phyloP scores from a whole-genome alignment of 352 stramenopile species.

The Phytophthora multivora region DNA sequence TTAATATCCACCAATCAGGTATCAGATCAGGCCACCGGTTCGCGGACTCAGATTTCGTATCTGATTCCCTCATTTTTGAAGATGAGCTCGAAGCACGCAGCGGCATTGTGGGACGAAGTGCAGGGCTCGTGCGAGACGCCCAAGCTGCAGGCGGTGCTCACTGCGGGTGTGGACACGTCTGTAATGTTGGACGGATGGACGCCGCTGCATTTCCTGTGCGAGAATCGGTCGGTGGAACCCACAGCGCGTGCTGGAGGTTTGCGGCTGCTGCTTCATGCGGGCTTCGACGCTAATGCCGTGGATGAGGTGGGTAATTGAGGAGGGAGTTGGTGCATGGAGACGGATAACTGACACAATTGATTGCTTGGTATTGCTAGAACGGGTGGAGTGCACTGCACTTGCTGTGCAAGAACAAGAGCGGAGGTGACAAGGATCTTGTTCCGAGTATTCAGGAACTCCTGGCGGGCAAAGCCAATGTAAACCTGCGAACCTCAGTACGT shows the following conservation, averaged over 20 bases:
- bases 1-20: constrained; percentile 8
- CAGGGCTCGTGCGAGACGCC: constrained; percentile 55
- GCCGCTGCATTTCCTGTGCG: constrained; percentile 74
- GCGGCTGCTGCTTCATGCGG: constrained; percentile 37
- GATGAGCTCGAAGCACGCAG: constrained; percentile 39
- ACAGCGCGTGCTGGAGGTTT: constrained; percentile 44
- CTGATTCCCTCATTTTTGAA: constrained; percentile 20
- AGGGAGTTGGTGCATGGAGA: neutral
- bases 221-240: constrained; percentile 61
- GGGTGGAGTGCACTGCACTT: constrained; percentile 72
- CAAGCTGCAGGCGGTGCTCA: constrained; percentile 46
- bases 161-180: constrained; percentile 2
- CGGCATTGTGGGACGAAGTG: constrained; percentile 72
- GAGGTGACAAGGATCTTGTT: constrained; percentile 40
- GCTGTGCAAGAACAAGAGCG: constrained; percentile 67
- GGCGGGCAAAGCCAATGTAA: constrained; percentile 39
- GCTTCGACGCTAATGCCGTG: constrained; percentile 56
- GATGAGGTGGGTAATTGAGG: constrained; percentile 58
- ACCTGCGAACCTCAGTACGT: constrained; percentile 45
- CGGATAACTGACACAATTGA: neutral
- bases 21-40: neutral
- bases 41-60: neutral
- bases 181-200: constrained; percentile 73
- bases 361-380: constrained; percentile 30
- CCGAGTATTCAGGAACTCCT: constrained; percentile 49